Percentiles rank a stretch among this genome's conserved stretches.
phyloP scores from a whole-genome alignment of 192 early-diverging fungal genomes.

The Backusella westeae region DNA sequence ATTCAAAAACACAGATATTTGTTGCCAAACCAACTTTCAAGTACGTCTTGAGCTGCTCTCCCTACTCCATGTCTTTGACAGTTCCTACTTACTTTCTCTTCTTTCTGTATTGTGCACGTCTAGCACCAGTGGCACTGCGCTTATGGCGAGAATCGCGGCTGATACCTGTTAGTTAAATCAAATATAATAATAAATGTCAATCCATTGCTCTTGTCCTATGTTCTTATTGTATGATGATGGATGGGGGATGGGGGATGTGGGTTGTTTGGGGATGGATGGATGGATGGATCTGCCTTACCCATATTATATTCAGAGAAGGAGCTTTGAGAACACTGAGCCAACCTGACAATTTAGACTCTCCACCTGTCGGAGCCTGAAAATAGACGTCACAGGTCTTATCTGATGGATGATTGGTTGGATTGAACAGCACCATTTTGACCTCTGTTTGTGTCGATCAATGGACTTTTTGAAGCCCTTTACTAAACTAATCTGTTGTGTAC shows the following conservation, averaged over 20 bases:
- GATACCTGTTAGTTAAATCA: constrained; percentile 73
- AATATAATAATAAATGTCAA: constrained; percentile 1
- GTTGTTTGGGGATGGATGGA: background rate
- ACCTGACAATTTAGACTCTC: background rate
- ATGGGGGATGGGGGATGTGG: background rate
- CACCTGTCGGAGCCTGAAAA: background rate
- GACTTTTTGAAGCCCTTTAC: no score
- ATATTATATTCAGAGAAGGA: constrained; percentile 10
- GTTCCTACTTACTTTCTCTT: constrained; percentile 84
- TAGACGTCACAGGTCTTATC: background rate
- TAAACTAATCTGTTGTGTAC: no score
- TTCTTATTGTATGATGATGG: background rate
- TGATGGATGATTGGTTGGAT: background rate
- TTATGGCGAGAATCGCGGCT: constrained; percentile 99
- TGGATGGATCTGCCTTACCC: constrained; percentile 7
- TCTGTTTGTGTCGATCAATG: no score
- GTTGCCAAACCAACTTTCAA: background rate
- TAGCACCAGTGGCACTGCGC: constrained; percentile 95
- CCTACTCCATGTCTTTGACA: background rate
- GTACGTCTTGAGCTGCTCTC: background rate
- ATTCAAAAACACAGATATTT: background rate
- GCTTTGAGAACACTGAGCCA: background rate
- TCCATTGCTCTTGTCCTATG: background rate
- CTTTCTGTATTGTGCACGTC: constrained; percentile 99
- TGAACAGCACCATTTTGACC: background rate